These are phyloP conservation scores for Claviceps paspali DNA, from an alignment of 2,329 filamentous ascomycete genomes.

Conservation along the genomic window DNA sequence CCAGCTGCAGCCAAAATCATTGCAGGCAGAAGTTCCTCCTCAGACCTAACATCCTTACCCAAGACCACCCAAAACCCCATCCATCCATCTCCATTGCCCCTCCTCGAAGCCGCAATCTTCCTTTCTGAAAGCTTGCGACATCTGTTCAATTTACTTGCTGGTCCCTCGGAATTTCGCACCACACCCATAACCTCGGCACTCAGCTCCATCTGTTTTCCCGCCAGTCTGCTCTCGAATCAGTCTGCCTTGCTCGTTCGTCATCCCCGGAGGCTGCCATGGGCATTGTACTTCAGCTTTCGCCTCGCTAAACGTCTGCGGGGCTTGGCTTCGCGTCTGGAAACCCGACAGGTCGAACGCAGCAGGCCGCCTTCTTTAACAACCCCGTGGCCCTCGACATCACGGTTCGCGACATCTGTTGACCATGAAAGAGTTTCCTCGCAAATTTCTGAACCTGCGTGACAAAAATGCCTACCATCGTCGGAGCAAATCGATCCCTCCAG, in stretches of 20 bases:
- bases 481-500: constrained; percentile 39
- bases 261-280: constrained; percentile 15
- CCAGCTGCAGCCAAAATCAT: too few species aligned
- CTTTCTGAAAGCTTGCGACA: not conserved
- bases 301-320: constrained; percentile 18
- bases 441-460: constrained; percentile 57
- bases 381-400: not conserved
- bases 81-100: not conserved
- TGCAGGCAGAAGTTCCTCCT: not conserved
- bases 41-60: not conserved
- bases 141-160: not conserved
- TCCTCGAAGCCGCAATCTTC: not conserved
- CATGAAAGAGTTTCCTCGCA: constrained; percentile 43
- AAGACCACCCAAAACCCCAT: too few species aligned
- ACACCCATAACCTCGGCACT: not conserved
- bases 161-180: not conserved
- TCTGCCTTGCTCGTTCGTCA: too few species aligned
- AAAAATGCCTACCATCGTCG: constrained; percentile 40
- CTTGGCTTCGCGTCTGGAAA: constrained; percentile 7
- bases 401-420: constrained; percentile 1
- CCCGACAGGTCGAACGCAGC: not conserved
- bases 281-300: constrained; percentile 13
- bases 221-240: not conserved
- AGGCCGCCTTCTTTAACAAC: not conserved
- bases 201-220: not conserved